Percentiles rank a stretch among this genome's conserved stretches.
These are phyloP conservation scores for Skeletonema marinoi DNA, from an alignment of 108 stramenopile species.

Conservation along the genomic window DNA sequence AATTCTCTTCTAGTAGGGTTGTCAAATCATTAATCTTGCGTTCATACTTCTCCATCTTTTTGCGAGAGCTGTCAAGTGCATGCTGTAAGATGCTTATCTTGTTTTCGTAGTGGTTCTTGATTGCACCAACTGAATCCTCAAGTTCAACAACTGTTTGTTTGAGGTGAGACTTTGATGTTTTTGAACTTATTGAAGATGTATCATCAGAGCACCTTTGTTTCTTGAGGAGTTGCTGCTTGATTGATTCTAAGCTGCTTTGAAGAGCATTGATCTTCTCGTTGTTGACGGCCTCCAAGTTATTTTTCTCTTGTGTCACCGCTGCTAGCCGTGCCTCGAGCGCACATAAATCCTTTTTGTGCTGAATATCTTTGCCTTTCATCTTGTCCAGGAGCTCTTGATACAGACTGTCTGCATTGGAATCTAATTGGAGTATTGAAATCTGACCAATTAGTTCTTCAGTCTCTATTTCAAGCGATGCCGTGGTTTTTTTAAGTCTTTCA, in stretches of 20 bases:
- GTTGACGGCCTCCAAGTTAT: slow-evolving; percentile 1
- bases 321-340: slow-evolving; percentile 2
- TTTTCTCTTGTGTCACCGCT: slow-evolving; percentile 13
- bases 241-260: not conserved
- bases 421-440: slow-evolving; percentile 29
- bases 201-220: slow-evolving; percentile 23
- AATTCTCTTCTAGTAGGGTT: slow-evolving; percentile 36
- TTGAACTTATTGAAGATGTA: slow-evolving; percentile 11
- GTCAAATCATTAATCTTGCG: slow-evolving; percentile 38
- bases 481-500: slow-evolving; percentile 2
- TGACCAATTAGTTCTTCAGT: slow-evolving; percentile 20
- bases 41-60: slow-evolving; percentile 37
- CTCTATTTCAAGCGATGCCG: not conserved
- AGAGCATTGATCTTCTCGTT: not conserved
- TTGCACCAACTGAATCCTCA: slow-evolving; percentile 31
- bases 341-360: slow-evolving; percentile 10
- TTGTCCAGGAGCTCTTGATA: slow-evolving; percentile 36
- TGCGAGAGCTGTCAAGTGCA: slow-evolving; percentile 32
- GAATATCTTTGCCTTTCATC: slow-evolving; percentile 31
- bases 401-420: slow-evolving; percentile 16
- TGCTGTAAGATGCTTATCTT: slow-evolving; percentile 26
- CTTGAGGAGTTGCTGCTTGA: not conserved
- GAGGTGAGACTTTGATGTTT: slow-evolving; percentile 13
- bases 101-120: slow-evolving; percentile 36
- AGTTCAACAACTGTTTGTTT: slow-evolving; percentile 41